Conservation (phyloP, 2,329 filamentous ascomycete genomes). For the Xylariaceae sp. region DNA sequence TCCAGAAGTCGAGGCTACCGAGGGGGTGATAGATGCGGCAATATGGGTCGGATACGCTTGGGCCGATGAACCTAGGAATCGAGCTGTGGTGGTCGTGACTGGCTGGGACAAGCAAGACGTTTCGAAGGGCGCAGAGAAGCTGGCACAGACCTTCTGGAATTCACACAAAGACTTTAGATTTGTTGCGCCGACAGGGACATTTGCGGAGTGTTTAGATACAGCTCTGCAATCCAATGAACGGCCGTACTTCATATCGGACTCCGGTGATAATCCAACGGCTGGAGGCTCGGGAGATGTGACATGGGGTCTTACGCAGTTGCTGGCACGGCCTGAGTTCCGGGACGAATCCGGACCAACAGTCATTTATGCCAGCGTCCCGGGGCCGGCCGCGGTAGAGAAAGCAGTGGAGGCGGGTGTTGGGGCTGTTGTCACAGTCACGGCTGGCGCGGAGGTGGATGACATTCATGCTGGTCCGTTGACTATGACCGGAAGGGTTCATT, state of each 20-base stretch:
- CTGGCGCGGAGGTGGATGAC: slow-evolving; percentile 45
- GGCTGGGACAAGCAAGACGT: slow-evolving; percentile 43
- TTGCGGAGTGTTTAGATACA: slow-evolving; percentile 42
- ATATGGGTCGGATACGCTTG: slow-evolving; percentile 54
- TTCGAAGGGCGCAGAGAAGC: slow-evolving; percentile 37
- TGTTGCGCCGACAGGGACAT: slow-evolving; percentile 45
- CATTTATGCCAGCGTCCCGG: slow-evolving; percentile 50
- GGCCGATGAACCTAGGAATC: slow-evolving; percentile 50
- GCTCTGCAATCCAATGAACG: slow-evolving; percentile 37
- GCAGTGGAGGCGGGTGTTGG: slow-evolving; percentile 44
- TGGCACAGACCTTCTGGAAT: slow-evolving; percentile 46
- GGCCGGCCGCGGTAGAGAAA: slow-evolving; percentile 38
- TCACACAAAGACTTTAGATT: slow-evolving; percentile 44
- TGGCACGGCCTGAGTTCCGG: slow-evolving; percentile 42
- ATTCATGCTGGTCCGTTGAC: slow-evolving; percentile 44
- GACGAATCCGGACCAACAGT: slow-evolving; percentile 35
- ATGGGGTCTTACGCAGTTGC: slow-evolving; percentile 43
- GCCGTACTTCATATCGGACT: slow-evolving; percentile 52
- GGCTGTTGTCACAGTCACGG: slow-evolving; percentile 44
- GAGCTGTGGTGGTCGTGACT: slow-evolving; percentile 45
- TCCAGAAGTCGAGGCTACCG: slow-evolving; percentile 36
- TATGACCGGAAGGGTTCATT: slow-evolving; percentile 46
- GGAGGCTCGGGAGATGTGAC: slow-evolving; percentile 51
- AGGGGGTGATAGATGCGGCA: slow-evolving; percentile 45
- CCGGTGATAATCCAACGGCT: slow-evolving; percentile 51